Percentiles rank a stretch among this genome's conserved stretches.
These are phyloP conservation scores for Peniophora sp. DNA, from an alignment of 1,284 basidiomycete species.

Conservation along the genomic window DNA sequence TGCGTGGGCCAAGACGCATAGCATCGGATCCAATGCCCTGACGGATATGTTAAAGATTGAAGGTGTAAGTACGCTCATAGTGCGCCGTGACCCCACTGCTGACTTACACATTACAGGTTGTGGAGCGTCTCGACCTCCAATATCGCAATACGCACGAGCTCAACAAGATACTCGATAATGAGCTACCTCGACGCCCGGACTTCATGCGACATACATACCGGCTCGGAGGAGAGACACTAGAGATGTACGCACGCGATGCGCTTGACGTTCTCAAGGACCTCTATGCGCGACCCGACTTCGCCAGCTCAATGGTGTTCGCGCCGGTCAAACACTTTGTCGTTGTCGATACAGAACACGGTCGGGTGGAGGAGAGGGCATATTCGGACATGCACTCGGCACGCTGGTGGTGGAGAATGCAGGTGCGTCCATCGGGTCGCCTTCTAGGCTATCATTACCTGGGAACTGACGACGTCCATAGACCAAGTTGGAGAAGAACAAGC, in stretches of 20 bases:
- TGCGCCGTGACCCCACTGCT: neutral
- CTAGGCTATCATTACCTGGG: neutral
- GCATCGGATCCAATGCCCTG: neutral
- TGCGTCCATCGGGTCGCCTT: neutral
- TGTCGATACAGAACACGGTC: neutral
- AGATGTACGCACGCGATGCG: constrained; percentile 14
- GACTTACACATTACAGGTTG: neutral
- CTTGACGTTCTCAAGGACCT: constrained; percentile 15
- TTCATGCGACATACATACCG: neutral
- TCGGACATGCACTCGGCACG: constrained; percentile 4
- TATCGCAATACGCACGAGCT: neutral
- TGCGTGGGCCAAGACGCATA: neutral
- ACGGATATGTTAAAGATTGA: neutral
- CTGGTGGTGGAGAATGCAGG: constrained; percentile 6
- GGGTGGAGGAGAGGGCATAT: neutral
- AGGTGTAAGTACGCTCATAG: neutral
- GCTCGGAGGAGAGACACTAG: constrained; percentile 10
- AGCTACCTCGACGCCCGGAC: constrained; percentile 1
- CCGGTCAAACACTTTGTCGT: constrained; percentile 6
- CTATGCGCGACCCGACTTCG: constrained; percentile 12
- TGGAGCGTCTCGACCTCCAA: neutral
- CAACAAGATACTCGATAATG: neutral
- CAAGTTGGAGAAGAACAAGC: neutral
- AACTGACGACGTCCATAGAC: neutral
- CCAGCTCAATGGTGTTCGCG: constrained; percentile 7